These are phyloP conservation scores for Zymoseptoria pseudotritici DNA, from an alignment of 2,329 filamentous ascomycete species.

Conservation along the genomic window DNA sequence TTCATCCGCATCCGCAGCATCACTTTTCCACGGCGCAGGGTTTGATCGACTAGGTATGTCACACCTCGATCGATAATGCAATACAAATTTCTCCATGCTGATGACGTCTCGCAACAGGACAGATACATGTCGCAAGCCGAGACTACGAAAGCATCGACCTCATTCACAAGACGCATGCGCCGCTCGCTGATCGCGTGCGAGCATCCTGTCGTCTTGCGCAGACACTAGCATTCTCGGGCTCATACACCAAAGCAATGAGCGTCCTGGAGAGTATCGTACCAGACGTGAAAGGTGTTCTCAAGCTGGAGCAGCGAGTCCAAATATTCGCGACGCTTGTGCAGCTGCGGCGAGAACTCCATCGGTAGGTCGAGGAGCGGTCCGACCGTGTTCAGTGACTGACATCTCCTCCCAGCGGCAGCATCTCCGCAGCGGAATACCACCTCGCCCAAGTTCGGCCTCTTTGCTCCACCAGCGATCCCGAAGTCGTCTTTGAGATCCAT, in stretches of 20 bases:
- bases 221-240: slow-evolving; percentile 57
- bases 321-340: slow-evolving; percentile 61
- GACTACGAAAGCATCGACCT: slow-evolving; percentile 67
- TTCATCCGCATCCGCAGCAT: slow-evolving; percentile 64
- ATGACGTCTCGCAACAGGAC: slow-evolving; percentile 32
- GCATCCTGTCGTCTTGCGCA: slow-evolving; percentile 65
- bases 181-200: slow-evolving; percentile 72
- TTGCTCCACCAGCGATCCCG: slow-evolving; percentile 41
- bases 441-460: slow-evolving; percentile 50
- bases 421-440: slow-evolving; percentile 49
- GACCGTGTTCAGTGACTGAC: neutral
- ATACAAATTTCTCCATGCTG: neutral
- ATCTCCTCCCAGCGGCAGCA: slow-evolving; percentile 42
- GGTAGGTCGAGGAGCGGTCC: slow-evolving; percentile 30
- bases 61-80: no score
- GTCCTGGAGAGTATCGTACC: slow-evolving; percentile 54
- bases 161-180: slow-evolving; percentile 57
- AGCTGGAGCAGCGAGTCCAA: slow-evolving; percentile 66
- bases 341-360: slow-evolving; percentile 54
- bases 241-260: slow-evolving; percentile 60
- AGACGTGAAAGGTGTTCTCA: slow-evolving; percentile 62
- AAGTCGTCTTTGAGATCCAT: slow-evolving; percentile 53
- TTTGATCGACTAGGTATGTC: slow-evolving; percentile 66
- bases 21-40: slow-evolving; percentile 63
- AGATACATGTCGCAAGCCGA: slow-evolving; percentile 50